Evolutionary conservation across 768 basidiomycete species (phyloP).

Genomic region (Russula sp.): DNA sequence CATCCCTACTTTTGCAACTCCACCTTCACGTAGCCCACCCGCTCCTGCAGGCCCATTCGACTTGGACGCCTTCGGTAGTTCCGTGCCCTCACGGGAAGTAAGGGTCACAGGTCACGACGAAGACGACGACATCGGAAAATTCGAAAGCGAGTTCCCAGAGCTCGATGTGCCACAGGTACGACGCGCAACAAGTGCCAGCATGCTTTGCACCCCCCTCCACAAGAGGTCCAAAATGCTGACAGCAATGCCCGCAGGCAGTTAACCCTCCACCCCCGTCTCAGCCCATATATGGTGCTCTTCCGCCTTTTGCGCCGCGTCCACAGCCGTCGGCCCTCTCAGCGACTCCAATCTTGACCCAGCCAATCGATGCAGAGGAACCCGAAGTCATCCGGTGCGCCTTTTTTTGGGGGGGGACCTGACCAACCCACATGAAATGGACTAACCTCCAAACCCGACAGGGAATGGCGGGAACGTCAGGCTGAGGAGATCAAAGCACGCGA

Average conservation of each 20-base stretch:
- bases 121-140: slow-evolving; percentile 56
- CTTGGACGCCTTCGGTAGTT: slow-evolving; percentile 57
- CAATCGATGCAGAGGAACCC: slow-evolving; percentile 71
- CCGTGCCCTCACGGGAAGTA: slow-evolving; percentile 44
- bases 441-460: slow-evolving; percentile 35
- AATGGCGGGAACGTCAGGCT: slow-evolving; percentile 84
- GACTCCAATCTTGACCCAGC: slow-evolving; percentile 66
- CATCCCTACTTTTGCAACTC: slow-evolving; percentile 37
- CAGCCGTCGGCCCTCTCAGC: slow-evolving; percentile 63
- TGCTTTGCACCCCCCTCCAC: not conserved
- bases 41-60: slow-evolving; percentile 41
- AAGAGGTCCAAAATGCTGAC: slow-evolving; percentile 17
- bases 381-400: slow-evolving; percentile 69
- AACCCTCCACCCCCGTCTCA: slow-evolving; percentile 18
- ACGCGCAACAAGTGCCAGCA: not conserved
- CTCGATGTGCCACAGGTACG: slow-evolving; percentile 47
- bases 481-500: slow-evolving; percentile 80
- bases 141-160: slow-evolving; percentile 81
- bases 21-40: slow-evolving; percentile 23
- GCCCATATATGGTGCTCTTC: slow-evolving; percentile 40
- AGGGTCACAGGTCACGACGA: slow-evolving; percentile 78
- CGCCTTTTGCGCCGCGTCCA: slow-evolving; percentile 70
- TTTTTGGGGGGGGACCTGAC: not conserved
- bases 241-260: slow-evolving; percentile 14
- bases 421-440: not conserved